Evolutionary conservation across 1,139 yeast genomes (phyloP), one percentile per base, ranked within the genome.

Genomic region (Geotrichum aggregatum): DNA sequence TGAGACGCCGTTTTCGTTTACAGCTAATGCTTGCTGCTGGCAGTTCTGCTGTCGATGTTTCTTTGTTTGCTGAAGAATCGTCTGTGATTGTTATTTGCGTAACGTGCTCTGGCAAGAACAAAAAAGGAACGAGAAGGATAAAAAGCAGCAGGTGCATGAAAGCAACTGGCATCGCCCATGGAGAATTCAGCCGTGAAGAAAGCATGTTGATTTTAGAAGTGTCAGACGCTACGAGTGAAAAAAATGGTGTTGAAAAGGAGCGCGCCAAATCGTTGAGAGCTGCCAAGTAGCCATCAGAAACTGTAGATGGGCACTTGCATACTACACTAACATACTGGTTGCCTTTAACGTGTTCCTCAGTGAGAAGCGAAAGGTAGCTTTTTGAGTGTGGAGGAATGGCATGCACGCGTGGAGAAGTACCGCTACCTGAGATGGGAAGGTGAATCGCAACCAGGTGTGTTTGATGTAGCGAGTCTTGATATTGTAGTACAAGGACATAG

Each of bases 111-210:
- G 61, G 61, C 10, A 59, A 28, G 2, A 60, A 43, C 6, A 60
- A 52, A 39, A 60, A 55, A 2, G 62, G 61, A n/a, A 54, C 38
- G 8, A 59, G 56, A 24, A 58, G 19, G 24, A 56, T 24, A 42
- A 59, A 61, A 7, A 58, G 46, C 7, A 56, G 33, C 19, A 61
- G 53, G 30, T 61, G 61, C 39, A 61, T 56, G 34, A 58, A 39
- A 5, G 62, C 63, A 2, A 60, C 57, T 1, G 63, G 63, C 38
- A 60, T 52, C 0, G 62, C 61, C 62, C 63, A 61, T 2, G 63
- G 63, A 0, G 61, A 58, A 34, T 58, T 59, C 11, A 60, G 52
- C 18, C 58, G 50, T 6, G 60, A 54, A 3, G 61, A 54, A 14
- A 60, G 52, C 13, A 52, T 50, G 22, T 56, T 54, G 4, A 60